Evolutionary conservation across 2,329 filamentous ascomycete species (phyloP).

Genomic region (Fusarium sp.): DNA sequence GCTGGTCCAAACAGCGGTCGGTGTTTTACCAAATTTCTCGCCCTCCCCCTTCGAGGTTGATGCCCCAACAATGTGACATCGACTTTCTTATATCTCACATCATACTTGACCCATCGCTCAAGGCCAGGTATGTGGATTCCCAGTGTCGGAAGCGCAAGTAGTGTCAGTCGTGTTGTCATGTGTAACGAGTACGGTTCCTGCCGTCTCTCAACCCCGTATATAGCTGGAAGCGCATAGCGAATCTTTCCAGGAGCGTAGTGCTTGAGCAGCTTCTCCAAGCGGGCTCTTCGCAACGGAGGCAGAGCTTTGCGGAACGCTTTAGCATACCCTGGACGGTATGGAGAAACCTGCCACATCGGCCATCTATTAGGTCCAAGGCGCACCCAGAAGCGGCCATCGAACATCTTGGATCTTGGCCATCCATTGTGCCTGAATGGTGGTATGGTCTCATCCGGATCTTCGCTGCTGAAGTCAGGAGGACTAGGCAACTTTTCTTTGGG

Average conservation of each 20-base stretch:
- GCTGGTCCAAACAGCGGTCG: slow-evolving; percentile 24
- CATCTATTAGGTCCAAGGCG: slow-evolving; percentile 58
- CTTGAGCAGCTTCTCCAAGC: slow-evolving; percentile 58
- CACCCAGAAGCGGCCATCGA: slow-evolving; percentile 73
- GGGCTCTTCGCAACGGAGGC: slow-evolving; percentile 43
- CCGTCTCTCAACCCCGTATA: slow-evolving; percentile 59
- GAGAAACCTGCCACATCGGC: slow-evolving; percentile 57
- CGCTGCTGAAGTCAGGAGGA: slow-evolving; percentile 8
- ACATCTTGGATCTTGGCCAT: slow-evolving; percentile 55
- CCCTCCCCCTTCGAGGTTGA: slow-evolving; percentile 28
- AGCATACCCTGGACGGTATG: slow-evolving; percentile 57
- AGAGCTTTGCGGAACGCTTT: slow-evolving; percentile 62
- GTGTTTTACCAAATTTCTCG: background rate
- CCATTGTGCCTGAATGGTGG: slow-evolving; percentile 45
- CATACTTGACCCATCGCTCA: slow-evolving; percentile 61
- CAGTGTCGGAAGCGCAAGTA: slow-evolving; percentile 66
- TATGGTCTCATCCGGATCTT: slow-evolving; percentile 8
- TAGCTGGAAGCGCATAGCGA: slow-evolving; percentile 65
- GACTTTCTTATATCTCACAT: slow-evolving; percentile 62
- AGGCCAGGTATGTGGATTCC: slow-evolving; percentile 59
- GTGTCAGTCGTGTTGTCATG: slow-evolving; percentile 48
- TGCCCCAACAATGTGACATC: slow-evolving; percentile 55
- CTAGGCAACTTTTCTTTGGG: slow-evolving; percentile 34
- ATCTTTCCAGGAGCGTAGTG: slow-evolving; percentile 65
- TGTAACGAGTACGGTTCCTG: slow-evolving; percentile 43